Base-by-base conservation (phyloP, 2,329 filamentous ascomycete species). In the Colletotrichum karsti region DNA sequence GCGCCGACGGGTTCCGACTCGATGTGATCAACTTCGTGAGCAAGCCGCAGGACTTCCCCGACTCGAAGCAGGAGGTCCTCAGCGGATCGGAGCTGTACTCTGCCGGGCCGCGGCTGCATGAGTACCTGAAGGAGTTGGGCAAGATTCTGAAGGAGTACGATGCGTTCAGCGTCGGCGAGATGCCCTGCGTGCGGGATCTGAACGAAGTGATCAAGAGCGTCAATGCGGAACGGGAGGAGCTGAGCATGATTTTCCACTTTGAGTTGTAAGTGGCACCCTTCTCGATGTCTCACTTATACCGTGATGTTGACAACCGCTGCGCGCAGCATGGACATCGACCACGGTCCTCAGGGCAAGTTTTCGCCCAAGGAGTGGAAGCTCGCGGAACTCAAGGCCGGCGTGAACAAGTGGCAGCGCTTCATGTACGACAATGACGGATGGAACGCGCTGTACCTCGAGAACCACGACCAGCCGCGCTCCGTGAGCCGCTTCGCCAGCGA, bases 201-300 rank as follows among this genome's bases (percentile, higher is more conserved):
- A 72, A 76, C 10, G 78, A 83, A 70, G 66, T 84, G 33, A 83
- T 85, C 65, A 79, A 80, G 66, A 80, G 79, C 7, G 89, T 92
- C 3, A 82, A 82, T 3, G 84, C 82, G 22, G 85, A 87, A 56
- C 82, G 86, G 15, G 82, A 84, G 33, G 89, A 92, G 74, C 78
- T 93, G 48, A 90, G 87, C 75, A 93, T 93, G 90, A 90, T 93
- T 37, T 93, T 93, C 78, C 88, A 92, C 72, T 93, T 93, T 74
- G 90, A 92, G 64, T 81, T 88, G 84, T 86, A 72, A 73, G 82
- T 75, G 22, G 41, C 3, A 2, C n/a, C 46, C 12, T 30, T n/a
- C 35, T 2, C 4, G 26, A 51, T 7, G 7, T 22, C 26, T 24
- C 8, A 4, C 4, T 39, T 18, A 33, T 8, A 2, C 5, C 50